phyloP scores from a whole-genome alignment of 2,329 filamentous ascomycete species.

The Diaporthe capsici region DNA sequence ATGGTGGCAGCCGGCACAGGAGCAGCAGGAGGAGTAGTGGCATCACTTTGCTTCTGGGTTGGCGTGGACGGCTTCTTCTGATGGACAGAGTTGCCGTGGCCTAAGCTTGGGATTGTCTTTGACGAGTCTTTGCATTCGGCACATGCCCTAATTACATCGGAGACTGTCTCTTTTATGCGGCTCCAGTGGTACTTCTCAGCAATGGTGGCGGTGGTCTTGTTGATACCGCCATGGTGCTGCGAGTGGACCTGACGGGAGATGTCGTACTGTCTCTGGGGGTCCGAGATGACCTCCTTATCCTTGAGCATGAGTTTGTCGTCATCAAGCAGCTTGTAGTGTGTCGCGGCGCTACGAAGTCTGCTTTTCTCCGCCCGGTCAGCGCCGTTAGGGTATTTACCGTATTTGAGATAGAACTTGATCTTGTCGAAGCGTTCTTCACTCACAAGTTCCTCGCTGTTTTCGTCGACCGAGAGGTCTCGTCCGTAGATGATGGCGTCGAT shows the following conservation, averaged over 20 bases:
- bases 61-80: conserved; percentile 38
- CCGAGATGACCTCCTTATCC: conserved; percentile 95
- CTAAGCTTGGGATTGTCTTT: conserved; percentile 59
- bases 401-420: conserved; percentile 97
- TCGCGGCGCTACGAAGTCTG: conserved; percentile 91
- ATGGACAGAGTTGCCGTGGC: conserved; percentile 15
- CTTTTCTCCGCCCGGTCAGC: conserved; percentile 97
- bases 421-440: conserved; percentile 98
- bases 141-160: conserved; percentile 93
- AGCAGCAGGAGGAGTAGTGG: conserved; percentile 29
- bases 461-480: conserved; percentile 67
- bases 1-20: conserved; percentile 37
- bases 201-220: conserved; percentile 96
- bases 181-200: conserved; percentile 98
- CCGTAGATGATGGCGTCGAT: conserved; percentile 87
- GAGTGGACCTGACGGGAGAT: conserved; percentile 86
- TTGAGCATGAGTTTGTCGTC: conserved; percentile 93
- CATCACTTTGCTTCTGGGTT: conserved; percentile 30
- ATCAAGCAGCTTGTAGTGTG: conserved; percentile 89
- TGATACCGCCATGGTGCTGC: conserved; percentile 89
- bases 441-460: conserved; percentile 83
- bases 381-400: conserved; percentile 91
- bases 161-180: conserved; percentile 97
- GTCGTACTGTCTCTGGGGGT: conserved; percentile 90
- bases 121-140: conserved; percentile 86